Evolutionary conservation across 495 filamentous ascomycete species (phyloP).

Genomic region (Hypomontagnella monticulosa): DNA sequence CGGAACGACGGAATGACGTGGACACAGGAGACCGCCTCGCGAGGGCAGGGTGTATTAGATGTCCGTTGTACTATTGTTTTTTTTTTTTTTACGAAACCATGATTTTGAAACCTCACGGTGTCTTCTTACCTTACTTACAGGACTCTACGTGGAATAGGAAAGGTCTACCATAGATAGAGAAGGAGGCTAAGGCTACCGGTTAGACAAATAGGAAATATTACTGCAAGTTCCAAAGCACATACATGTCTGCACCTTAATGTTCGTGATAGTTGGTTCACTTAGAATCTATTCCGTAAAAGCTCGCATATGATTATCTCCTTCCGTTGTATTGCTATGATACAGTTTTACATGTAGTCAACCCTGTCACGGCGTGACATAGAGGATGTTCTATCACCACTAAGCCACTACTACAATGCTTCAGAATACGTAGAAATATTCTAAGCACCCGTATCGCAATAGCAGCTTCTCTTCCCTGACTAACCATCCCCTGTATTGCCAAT

Average conservation of each 20-base stretch:
- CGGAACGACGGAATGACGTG: conserved; percentile 18
- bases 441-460: neutral
- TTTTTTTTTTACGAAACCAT: conserved; percentile 9
- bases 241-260: neutral
- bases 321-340: conserved; percentile 37
- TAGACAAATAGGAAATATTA: conserved; percentile 28
- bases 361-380: neutral
- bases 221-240: neutral
- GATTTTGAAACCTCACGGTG: conserved; percentile 14
- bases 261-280: neutral
- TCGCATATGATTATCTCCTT: conserved; percentile 14
- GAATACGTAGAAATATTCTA: neutral
- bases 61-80: conserved; percentile 27
- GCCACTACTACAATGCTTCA: neutral
- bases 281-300: neutral
- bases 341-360: conserved; percentile 28
- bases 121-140: neutral
- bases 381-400: conserved; percentile 5
- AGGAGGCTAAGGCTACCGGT: conserved; percentile 1
- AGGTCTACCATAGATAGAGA: conserved; percentile 14
- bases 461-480: neutral
- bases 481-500: neutral
- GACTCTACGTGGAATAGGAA: conserved; percentile 11
- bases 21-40: neutral
- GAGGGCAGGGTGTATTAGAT: neutral